Conservation (phyloP, 164 flowering plant genomes). For the Aristolochia fimbriata region DNA sequence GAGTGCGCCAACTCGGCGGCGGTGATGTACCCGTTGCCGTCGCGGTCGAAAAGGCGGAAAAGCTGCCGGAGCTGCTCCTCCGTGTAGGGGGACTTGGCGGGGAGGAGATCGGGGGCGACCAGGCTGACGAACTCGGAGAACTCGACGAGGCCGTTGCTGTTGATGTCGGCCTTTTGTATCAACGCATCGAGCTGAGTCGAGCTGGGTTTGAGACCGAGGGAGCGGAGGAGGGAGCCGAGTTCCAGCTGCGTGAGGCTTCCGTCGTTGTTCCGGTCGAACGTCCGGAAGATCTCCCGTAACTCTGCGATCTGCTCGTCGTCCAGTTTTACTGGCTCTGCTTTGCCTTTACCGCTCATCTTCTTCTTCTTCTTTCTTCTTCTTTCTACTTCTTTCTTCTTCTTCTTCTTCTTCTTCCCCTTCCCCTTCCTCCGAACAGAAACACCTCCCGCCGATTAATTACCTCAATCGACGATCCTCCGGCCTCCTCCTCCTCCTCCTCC, state of each 20-base stretch:
- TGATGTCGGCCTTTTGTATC: conserved; percentile 62
- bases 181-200: conserved; percentile 58
- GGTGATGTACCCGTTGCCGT: conserved; percentile 54
- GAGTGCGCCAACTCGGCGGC: conserved; percentile 65
- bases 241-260: conserved; percentile 88
- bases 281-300: conserved; percentile 72
- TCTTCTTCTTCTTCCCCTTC: no score
- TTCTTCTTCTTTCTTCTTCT: no score
- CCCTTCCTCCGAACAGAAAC: no score
- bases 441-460: no score
- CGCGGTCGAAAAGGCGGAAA: conserved; percentile 53
- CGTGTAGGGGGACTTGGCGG: conserved; percentile 59
- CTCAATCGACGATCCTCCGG: no score
- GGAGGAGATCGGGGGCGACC: conserved; percentile 69
- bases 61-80: conserved; percentile 64
- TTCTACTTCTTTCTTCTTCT: no score
- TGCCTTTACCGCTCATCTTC: not conserved
- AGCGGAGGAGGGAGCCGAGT: conserved; percentile 68
- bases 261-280: conserved; percentile 82
- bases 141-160: conserved; percentile 74
- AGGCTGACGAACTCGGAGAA: conserved; percentile 84
- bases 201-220: conserved; percentile 75
- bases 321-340: conserved; percentile 21
- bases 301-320: conserved; percentile 78
- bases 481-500: no score